phyloP scores from a whole-genome alignment of 2,329 filamentous ascomycete species.

The Tolypocladium sp. region DNA sequence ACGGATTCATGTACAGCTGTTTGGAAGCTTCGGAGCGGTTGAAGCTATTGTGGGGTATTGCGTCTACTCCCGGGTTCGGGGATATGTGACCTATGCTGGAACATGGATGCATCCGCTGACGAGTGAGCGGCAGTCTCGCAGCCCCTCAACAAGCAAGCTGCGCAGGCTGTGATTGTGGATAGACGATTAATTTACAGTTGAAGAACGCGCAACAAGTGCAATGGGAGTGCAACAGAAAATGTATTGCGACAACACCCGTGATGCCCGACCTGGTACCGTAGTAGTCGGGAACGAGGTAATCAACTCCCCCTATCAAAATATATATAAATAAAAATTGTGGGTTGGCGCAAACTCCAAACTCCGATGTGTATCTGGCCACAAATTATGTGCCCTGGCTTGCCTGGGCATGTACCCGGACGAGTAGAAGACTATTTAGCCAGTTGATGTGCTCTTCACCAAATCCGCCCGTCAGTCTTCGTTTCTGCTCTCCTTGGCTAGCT shows the following conservation, averaged over 20 bases:
- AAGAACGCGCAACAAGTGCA: not conserved
- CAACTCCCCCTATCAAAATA: not conserved
- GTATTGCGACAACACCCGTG: not conserved
- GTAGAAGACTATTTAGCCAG: not conserved
- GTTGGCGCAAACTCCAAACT: not conserved
- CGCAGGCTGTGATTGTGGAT: not conserved
- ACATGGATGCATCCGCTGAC: not conserved
- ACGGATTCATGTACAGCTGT: not conserved
- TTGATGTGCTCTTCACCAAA: too few species aligned
- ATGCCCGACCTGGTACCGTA: too few species aligned
- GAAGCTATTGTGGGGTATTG: not conserved
- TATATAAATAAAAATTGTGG: not conserved
- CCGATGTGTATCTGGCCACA: not conserved
- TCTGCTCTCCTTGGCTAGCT: conserved; percentile 26
- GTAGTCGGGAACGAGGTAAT: too few species aligned
- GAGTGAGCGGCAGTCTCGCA: not conserved
- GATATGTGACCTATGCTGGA: not conserved
- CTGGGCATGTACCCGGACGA: too few species aligned
- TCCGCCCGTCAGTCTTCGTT: conserved; percentile 10
- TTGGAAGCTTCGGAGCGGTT: not conserved
- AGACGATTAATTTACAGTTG: not conserved
- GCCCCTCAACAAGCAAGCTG: not conserved
- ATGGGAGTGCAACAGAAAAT: not conserved
- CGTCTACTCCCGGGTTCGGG: not conserved
- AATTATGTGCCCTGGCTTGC: not conserved